phyloP scores from a whole-genome alignment of 1,284 basidiomycete species.

The Trichosporon faecale region DNA sequence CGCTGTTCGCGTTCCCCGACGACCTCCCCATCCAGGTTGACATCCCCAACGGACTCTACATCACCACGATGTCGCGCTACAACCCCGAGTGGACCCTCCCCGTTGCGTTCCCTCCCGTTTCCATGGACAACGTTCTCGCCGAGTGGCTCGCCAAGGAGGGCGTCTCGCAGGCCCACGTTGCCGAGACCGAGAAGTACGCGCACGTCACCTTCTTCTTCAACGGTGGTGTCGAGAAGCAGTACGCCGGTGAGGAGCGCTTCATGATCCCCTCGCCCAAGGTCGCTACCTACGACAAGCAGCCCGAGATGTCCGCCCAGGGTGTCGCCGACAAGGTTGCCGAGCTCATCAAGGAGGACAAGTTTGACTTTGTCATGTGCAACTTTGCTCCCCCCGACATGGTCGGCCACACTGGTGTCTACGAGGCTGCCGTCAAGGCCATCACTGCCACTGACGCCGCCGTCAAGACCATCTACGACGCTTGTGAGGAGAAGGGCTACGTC shows the following conservation, averaged over 20 bases:
- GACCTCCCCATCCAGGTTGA: constrained; percentile 77
- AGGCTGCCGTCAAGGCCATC: constrained; percentile 82
- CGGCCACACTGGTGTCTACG: constrained; percentile 83
- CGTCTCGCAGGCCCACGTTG: constrained; percentile 78
- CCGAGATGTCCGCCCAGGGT: constrained; percentile 77
- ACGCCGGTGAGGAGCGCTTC: constrained; percentile 72
- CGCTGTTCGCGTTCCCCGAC: constrained; percentile 67
- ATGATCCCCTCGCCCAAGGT: constrained; percentile 87
- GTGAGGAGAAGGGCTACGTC: constrained; percentile 76
- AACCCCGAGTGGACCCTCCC: constrained; percentile 81
- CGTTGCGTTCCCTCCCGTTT: constrained; percentile 81
- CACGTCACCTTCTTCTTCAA: constrained; percentile 98
- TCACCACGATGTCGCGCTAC: constrained; percentile 90
- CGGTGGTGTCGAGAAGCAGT: constrained; percentile 87
- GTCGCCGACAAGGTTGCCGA: constrained; percentile 87
- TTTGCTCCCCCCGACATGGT: constrained; percentile 94
- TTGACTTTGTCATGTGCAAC: constrained; percentile 92
- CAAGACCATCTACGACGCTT: constrained; percentile 76
- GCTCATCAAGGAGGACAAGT: constrained; percentile 64
- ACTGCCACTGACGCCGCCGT: constrained; percentile 78
- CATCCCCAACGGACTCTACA: constrained; percentile 76
- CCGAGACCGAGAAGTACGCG: constrained; percentile 90
- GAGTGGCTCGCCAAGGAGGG: constrained; percentile 78
- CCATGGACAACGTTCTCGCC: constrained; percentile 85
- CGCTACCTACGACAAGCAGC: constrained; percentile 81